A percentile compares a stretch with the other conserved stretches of the same genome.
phyloP scores from a whole-genome alignment of 1,139 yeast species.

The Yamadazyma atmosphaerica region DNA sequence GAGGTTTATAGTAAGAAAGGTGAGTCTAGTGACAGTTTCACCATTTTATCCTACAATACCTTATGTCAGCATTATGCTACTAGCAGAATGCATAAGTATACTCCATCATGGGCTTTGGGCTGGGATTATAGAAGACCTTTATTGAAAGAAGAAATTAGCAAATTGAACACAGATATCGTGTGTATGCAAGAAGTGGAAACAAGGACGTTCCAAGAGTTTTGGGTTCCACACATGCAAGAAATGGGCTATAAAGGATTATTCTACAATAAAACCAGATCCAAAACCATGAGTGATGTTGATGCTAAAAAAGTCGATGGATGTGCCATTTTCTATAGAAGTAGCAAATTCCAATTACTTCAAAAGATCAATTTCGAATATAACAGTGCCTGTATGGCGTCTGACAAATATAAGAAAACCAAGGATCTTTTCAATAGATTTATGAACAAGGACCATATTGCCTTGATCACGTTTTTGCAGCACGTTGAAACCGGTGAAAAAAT shows the following conservation, averaged over 20 bases:
- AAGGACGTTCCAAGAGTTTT: constrained; percentile 77
- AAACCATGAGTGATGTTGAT: constrained; percentile 82
- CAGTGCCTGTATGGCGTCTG: constrained; percentile 83
- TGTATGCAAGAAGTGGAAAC: constrained; percentile 97
- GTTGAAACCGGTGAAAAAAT: constrained; percentile 68
- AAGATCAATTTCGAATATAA: constrained; percentile 83
- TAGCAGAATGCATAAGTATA: constrained; percentile 84
- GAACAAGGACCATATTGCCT: constrained; percentile 93
- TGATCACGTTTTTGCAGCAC: constrained; percentile 77
- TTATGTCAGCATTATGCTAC: constrained; percentile 96
- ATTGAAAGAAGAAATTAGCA: constrained; percentile 69
- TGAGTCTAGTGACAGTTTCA: constrained; percentile 48
- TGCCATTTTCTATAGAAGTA: constrained; percentile 79
- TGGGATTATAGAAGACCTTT: constrained; percentile 90
- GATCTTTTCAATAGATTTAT: constrained; percentile 95
- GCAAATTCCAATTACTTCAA: constrained; percentile 68
- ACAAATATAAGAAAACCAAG: constrained; percentile 87
- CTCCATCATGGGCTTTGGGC: constrained; percentile 95
- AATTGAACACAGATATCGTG: constrained; percentile 68
- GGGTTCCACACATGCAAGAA: constrained; percentile 73
- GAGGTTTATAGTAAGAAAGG: constrained; percentile 26
- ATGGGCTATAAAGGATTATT: constrained; percentile 81
- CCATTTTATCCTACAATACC: constrained; percentile 85
- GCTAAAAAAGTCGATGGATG: constrained; percentile 96
- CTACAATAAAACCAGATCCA: constrained; percentile 87